A percentile compares a stretch with the other conserved stretches of the same genome.
Evolutionary conservation across 306 rosid species (phyloP).

Genomic region (Trifolium repens): DNA sequence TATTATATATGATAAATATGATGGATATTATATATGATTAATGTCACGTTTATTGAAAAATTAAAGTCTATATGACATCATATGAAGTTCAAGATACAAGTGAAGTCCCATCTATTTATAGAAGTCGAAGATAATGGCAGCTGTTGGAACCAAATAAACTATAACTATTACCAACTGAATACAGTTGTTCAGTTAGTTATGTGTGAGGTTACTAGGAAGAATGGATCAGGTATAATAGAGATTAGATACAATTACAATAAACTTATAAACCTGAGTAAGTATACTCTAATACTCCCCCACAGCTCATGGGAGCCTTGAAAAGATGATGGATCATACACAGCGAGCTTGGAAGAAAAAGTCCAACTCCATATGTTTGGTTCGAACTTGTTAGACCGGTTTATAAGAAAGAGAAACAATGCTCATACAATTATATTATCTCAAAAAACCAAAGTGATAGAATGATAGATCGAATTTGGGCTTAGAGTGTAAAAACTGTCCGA

Average conservation of each 20-base stretch:
- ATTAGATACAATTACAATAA: background rate
- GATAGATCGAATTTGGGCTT: no score
- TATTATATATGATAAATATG: slow-evolving; percentile 21
- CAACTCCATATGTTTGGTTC: no score
- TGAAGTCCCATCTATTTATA: no score
- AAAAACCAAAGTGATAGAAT: background rate
- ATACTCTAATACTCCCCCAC: background rate
- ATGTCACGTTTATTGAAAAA: slow-evolving; percentile 8
- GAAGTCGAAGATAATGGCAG: no score
- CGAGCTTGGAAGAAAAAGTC: background rate
- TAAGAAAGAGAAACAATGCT: no score
- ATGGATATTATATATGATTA: background rate
- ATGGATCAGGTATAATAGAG: background rate
- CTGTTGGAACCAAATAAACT: no score
- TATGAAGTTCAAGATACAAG: background rate
- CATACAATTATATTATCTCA: background rate
- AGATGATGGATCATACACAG: background rate
- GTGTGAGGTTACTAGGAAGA: background rate
- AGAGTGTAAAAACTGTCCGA: no score
- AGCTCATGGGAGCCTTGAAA: background rate
- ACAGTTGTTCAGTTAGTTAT: background rate
- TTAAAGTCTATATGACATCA: slow-evolving; percentile 1
- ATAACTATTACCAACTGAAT: background rate
- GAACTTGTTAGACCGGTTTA: no score
- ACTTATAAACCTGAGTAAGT: background rate